These are phyloP conservation scores for Delphinella strobiligena DNA, from an alignment of 2,329 filamentous ascomycete genomes.

Conservation along the genomic window DNA sequence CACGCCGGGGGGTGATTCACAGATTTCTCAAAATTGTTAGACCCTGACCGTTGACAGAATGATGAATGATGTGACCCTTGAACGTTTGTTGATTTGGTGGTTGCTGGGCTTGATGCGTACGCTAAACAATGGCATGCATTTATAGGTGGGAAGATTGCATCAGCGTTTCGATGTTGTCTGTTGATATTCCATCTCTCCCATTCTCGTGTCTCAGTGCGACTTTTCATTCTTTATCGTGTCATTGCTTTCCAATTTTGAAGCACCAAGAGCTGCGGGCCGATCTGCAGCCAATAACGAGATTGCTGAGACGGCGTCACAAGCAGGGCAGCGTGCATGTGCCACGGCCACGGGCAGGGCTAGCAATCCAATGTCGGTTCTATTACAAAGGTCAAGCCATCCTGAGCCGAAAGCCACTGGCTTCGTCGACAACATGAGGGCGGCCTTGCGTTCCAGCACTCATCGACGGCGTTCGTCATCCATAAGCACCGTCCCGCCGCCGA, in stretches of 20 bases:
- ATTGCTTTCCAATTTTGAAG: no score
- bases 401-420: neutral
- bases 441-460: constrained; percentile 10
- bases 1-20: neutral
- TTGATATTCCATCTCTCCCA: no score
- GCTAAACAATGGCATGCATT: no score
- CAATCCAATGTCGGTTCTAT: neutral
- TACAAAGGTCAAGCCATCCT: neutral
- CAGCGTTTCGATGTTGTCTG: no score
- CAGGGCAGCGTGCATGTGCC: neutral
- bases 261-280: no score
- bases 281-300: neutral
- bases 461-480: constrained; percentile 29
- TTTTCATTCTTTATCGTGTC: no score
- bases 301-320: neutral
- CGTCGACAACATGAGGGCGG: constrained; percentile 9
- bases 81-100: neutral
- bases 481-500: constrained; percentile 34
- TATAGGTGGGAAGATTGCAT: no score
- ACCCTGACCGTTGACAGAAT: neutral
- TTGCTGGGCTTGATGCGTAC: neutral
- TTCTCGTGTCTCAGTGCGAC: no score
- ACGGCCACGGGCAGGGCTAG: neutral
- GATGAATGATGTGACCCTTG: neutral
- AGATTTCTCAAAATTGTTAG: neutral